Evolutionary conservation across 2,329 filamentous ascomycete species (phyloP).

Genomic region (Sporothrix schenckii): DNA sequence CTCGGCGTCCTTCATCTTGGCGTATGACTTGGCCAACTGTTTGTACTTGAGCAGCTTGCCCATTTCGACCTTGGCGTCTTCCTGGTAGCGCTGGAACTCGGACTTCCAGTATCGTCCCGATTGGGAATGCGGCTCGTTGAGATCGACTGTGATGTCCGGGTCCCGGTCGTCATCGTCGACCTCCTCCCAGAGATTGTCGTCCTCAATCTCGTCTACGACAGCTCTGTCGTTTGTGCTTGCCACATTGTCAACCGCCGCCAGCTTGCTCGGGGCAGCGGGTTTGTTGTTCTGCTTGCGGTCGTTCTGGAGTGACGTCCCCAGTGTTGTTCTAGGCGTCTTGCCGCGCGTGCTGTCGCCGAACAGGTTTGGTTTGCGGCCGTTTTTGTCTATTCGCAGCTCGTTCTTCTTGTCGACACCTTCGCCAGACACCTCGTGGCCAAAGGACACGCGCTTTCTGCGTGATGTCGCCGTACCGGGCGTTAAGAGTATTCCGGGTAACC

Average conservation of each 20-base stretch:
- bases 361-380: conserved; percentile 34
- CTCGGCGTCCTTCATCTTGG: conserved; percentile 75
- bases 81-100: conserved; percentile 73
- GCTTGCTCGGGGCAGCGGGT: not conserved
- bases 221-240: conserved; percentile 35
- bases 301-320: conserved; percentile 53
- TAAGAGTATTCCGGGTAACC: conserved; percentile 61
- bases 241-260: not conserved
- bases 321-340: conserved; percentile 45
- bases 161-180: conserved; percentile 49
- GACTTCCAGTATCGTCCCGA: conserved; percentile 81
- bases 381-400: conserved; percentile 38
- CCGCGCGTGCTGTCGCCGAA: conserved; percentile 31
- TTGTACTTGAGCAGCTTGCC: conserved; percentile 79
- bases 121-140: conserved; percentile 73
- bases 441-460: conserved; percentile 66
- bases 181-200: conserved; percentile 58
- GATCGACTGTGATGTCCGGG: conserved; percentile 68
- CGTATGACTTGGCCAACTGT: conserved; percentile 76
- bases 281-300: conserved; percentile 41
- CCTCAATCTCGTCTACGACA: conserved; percentile 33
- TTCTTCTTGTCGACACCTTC: conserved; percentile 42
- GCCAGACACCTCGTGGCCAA: conserved; percentile 58
- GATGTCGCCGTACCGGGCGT: conserved; percentile 65
- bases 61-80: conserved; percentile 72